Evolutionary conservation across 1,284 basidiomycete species (phyloP).

Genomic region (Rhodotorula sp.): DNA sequence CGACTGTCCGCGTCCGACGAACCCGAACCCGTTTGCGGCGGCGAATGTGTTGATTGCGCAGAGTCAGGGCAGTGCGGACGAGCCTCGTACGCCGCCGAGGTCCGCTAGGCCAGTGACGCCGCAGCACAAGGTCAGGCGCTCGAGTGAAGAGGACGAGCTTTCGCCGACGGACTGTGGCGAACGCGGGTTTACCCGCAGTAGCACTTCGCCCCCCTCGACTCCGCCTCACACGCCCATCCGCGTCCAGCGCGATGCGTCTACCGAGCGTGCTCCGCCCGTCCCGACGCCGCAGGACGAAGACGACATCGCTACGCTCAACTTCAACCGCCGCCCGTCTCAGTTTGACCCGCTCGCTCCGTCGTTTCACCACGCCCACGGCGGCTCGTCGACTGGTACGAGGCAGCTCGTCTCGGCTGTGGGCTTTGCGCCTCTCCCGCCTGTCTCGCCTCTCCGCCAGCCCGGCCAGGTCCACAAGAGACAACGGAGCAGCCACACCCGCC

Average conservation of each 20-base stretch:
- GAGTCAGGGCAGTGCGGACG: neutral
- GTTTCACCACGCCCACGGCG: slow-evolving; percentile 21
- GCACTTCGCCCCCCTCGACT: slow-evolving; percentile 1
- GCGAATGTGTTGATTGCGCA: slow-evolving; percentile 1
- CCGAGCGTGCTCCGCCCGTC: neutral
- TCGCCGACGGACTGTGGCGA: slow-evolving; percentile 1
- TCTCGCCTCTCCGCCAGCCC: neutral
- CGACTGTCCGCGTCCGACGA: slow-evolving; percentile 8
- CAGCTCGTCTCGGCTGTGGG: neutral
- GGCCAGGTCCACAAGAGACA: slow-evolving; percentile 8
- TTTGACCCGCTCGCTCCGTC: slow-evolving; percentile 33
- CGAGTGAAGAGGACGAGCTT: neutral
- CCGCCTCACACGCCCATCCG: neutral
- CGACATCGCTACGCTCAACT: slow-evolving; percentile 34
- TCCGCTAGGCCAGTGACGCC: neutral
- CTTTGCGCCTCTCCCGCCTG: slow-evolving; percentile 3
- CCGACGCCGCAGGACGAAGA: slow-evolving; percentile 16
- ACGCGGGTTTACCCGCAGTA: neutral
- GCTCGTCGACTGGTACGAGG: neutral
- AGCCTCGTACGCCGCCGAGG: neutral
- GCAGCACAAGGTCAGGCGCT: neutral
- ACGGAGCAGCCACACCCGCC: slow-evolving; percentile 22
- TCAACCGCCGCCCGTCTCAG: slow-evolving; percentile 29
- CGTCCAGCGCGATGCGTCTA: neutral
- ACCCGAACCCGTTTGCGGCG: slow-evolving; percentile 29